Evolutionary conservation across 2,329 filamentous ascomycete species (phyloP), one percentile per base, ranked within the genome.

Genomic region (Trichophyton mentagrophytes): DNA sequence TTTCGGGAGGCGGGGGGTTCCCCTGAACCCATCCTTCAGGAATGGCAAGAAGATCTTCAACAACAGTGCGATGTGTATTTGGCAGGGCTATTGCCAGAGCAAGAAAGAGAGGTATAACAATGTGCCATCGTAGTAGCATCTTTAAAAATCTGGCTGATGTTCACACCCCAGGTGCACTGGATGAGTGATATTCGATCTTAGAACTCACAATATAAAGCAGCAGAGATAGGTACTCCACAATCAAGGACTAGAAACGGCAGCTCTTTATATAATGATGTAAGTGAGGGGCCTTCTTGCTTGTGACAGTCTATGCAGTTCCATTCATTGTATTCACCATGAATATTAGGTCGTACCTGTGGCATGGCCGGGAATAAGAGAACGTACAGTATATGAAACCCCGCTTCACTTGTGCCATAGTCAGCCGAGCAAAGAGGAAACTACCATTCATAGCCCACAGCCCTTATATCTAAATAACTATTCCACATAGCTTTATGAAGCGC

Each of bases 21-120:
- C 66, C 66, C 64, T 64, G 66, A 25, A 63, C 58, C 74, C 74
- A 76, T n/a, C 69, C 71, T 42, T 66, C 59, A 1, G 74, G 74
- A 9, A 69, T 62, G 11, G 60, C 55, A 7, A 63, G 58, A 9
- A 75, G 65, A 4, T 67, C 65, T 51, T 75, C 72, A 22, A 74
- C 72, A 22, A 74, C 33, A 15, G 55, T 57, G 20, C 38, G 55
- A 44, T 44, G 15, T 5, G 8, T 25, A 42, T 22, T 57, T 25
- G 33, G 55, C 20, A 44, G 27, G 20, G 55, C 36, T 3, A 25
- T 36, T 1, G n/a, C 36, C 11, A 44, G 11, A 13, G 17, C 17
- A 25, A 57, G 27, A 9, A 56, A 44, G 5, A 44, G 40, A 22
- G 42, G 33, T 8, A 36, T 17, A 44, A 17, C n/a, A 36, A 3